Evolutionary conservation across 1,284 basidiomycete species (phyloP).

Genomic region (Apiotrichum laibachii): DNA sequence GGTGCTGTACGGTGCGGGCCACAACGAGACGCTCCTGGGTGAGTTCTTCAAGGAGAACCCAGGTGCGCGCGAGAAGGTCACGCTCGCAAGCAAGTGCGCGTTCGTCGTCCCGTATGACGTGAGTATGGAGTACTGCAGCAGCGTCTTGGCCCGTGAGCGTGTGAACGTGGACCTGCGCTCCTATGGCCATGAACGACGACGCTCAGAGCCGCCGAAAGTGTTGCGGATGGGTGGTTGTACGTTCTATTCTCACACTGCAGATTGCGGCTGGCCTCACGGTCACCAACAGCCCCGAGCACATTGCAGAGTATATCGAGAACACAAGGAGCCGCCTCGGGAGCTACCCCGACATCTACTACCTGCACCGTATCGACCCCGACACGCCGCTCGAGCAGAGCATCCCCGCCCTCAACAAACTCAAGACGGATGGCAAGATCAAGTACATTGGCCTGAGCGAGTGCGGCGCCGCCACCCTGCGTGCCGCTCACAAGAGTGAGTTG

Average conservation of each 20-base stretch:
- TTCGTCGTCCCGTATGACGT: constrained; percentile 19
- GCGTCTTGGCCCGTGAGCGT: no score
- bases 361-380: constrained; percentile 47
- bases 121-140: constrained; percentile 9
- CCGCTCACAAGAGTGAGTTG: constrained; percentile 55
- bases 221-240: neutral
- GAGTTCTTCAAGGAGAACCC: constrained; percentile 30
- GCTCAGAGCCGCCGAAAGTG: no score
- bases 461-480: constrained; percentile 59
- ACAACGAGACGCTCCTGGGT: no score
- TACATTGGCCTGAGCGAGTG: constrained; percentile 59
- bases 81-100: constrained; percentile 50
- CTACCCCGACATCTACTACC: constrained; percentile 51
- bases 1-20: no score
- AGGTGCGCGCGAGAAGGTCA: constrained; percentile 42
- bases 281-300: constrained; percentile 40
- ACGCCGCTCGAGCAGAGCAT: constrained; percentile 42
- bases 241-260: neutral
- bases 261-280: constrained; percentile 4
- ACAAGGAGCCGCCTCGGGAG: constrained; percentile 43
- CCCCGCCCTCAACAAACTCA: constrained; percentile 41
- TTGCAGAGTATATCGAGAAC: constrained; percentile 39
- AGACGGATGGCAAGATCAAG: constrained; percentile 46
- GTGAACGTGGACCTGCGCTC: no score
- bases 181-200: no score